These are phyloP conservation scores for Neopestalotiopsis sp. DNA, from an alignment of 2,329 filamentous ascomycete genomes.

Conservation along the genomic window DNA sequence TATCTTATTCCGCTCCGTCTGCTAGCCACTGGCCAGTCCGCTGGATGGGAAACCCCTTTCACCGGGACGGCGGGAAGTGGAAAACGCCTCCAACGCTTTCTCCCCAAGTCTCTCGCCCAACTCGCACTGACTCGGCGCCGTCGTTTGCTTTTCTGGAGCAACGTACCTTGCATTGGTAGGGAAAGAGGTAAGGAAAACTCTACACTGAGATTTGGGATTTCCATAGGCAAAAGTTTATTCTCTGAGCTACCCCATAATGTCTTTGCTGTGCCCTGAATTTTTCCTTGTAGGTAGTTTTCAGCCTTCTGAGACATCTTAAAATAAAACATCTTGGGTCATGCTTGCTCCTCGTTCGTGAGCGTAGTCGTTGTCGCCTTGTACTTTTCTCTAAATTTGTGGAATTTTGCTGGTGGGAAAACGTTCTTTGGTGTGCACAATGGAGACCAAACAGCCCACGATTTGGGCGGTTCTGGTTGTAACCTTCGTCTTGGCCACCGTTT, in stretches of 20 bases:
- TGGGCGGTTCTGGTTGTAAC: slow-evolving; percentile 1
- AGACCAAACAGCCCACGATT: neutral
- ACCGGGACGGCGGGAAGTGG: neutral
- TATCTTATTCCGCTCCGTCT: neutral
- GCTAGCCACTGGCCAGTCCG: too few species aligned
- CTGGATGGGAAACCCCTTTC: neutral
- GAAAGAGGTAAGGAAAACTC: too few species aligned
- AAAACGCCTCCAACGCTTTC: neutral
- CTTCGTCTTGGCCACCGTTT: neutral
- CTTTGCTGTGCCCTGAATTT: neutral
- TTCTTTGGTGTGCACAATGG: neutral
- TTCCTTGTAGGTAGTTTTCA: neutral
- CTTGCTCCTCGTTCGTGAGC: neutral
- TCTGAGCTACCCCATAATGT: neutral
- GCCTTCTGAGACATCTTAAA: too few species aligned
- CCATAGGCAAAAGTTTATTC: neutral
- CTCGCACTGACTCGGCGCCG: neutral
- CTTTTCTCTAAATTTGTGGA: neutral
- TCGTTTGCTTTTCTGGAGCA: neutral
- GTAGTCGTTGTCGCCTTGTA: neutral
- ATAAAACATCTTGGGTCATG: too few species aligned
- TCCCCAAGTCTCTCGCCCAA: too few species aligned
- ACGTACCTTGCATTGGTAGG: too few species aligned
- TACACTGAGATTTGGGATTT: neutral
- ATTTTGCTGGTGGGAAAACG: neutral